Percentiles rank a stretch among this genome's conserved stretches.
phyloP scores from a whole-genome alignment of 148 eudicot species.

The Rhododendron ovatum region DNA sequence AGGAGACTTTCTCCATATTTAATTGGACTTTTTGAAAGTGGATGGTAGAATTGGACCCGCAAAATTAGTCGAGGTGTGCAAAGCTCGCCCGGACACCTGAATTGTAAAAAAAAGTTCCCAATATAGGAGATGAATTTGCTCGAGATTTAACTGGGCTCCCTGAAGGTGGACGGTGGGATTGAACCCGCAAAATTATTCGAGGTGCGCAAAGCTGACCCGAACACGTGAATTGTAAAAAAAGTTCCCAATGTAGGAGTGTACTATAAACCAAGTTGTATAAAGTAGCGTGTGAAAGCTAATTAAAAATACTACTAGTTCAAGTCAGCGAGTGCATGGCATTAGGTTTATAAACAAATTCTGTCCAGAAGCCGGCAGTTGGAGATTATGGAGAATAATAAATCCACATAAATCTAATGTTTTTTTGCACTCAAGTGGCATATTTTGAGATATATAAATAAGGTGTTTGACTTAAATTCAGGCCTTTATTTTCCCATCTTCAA shows the following conservation, averaged over 20 bases:
- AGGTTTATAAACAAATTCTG: neutral
- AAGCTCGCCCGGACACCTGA: too few species aligned
- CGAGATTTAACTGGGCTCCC: too few species aligned
- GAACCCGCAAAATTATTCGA: neutral
- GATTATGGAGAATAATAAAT: neutral
- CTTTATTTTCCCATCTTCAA: neutral
- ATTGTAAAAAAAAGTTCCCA: too few species aligned
- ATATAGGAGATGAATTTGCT: too few species aligned
- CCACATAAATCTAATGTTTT: neutral
- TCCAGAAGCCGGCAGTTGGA: neutral
- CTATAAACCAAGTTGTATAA: neutral
- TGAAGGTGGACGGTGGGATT: too few species aligned
- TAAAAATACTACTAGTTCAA: neutral
- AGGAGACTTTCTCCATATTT: too few species aligned
- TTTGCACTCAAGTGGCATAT: neutral
- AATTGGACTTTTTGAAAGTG: too few species aligned
- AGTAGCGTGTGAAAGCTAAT: neutral
- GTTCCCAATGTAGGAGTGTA: neutral
- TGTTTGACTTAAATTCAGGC: neutral
- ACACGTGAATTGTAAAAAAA: neutral
- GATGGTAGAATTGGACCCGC: too few species aligned
- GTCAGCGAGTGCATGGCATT: neutral
- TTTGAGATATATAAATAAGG: neutral
- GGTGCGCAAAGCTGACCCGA: neutral
- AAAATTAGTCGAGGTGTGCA: too few species aligned